phyloP scores from a whole-genome alignment of 148 eudicot species.

The Arctostaphylos glauca region DNA sequence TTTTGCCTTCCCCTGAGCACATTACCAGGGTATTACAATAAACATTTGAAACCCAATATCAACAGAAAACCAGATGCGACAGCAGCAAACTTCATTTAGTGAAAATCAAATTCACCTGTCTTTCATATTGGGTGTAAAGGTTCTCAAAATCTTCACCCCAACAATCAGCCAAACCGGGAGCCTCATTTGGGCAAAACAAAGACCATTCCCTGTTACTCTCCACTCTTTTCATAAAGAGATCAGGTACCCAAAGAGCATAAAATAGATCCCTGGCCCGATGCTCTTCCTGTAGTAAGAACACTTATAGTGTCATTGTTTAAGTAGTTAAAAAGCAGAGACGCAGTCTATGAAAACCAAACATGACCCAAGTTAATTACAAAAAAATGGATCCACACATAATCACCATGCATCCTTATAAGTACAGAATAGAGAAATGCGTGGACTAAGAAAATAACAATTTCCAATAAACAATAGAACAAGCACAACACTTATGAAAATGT shows the following conservation, averaged over 20 bases:
- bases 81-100: not conserved
- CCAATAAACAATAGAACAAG: too few species aligned
- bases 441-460: too few species aligned
- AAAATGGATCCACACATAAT: too few species aligned
- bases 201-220: slow-evolving; percentile 67
- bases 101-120: slow-evolving; percentile 38
- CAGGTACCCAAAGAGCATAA: slow-evolving; percentile 96
- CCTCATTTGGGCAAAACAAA: slow-evolving; percentile 83
- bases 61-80: not conserved
- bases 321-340: too few species aligned
- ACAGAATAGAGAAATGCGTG: too few species aligned
- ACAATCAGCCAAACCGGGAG: slow-evolving; percentile 89
- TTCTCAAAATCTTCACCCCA: slow-evolving; percentile 84
- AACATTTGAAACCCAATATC: not conserved
- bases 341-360: not conserved
- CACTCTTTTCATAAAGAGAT: slow-evolving; percentile 93
- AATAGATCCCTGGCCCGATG: slow-evolving; percentile 93
- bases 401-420: too few species aligned
- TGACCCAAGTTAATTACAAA: too few species aligned
- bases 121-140: slow-evolving; percentile 71
- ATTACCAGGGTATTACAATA: not conserved
- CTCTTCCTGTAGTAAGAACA: slow-evolving; percentile 65
- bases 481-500: too few species aligned
- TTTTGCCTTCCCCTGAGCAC: slow-evolving; percentile 80
- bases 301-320: not conserved